Conservation (phyloP, 371 early-diverging fungal genomes). For the Umbelopsis sp. region DNA sequence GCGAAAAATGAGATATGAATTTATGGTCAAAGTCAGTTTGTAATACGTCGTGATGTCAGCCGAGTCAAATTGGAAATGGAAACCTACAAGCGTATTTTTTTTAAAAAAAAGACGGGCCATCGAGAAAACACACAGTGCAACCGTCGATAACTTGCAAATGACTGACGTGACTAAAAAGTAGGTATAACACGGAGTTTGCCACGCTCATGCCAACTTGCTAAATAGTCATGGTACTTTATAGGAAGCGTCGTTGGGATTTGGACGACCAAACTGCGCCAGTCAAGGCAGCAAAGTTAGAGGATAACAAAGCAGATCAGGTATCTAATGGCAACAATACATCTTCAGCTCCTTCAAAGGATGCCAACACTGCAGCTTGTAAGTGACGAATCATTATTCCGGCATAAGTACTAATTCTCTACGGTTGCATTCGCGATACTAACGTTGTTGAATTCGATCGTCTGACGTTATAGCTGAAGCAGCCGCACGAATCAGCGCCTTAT, state of each 20-base stretch:
- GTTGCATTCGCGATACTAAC: too few relatives aligned
- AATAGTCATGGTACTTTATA: conserved; percentile 16
- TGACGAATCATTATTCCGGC: background rate
- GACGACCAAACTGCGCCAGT: conserved; percentile 37
- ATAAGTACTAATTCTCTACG: too few relatives aligned
- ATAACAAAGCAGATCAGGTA: conserved; percentile 26
- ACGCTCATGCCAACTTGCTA: background rate
- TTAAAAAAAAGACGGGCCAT: background rate
- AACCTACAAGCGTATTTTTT: background rate
- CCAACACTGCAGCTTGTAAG: conserved; percentile 44
- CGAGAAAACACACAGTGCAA: background rate
- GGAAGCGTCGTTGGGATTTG: conserved; percentile 56
- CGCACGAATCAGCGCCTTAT: conserved; percentile 62
- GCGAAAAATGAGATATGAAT: too few relatives aligned
- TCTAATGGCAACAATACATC: conserved; percentile 16
- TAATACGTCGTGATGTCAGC: background rate
- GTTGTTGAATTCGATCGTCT: too few relatives aligned
- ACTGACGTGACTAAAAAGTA: background rate
- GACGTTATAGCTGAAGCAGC: conserved; percentile 46
- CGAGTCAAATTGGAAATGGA: background rate
- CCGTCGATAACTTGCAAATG: background rate
- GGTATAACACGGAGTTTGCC: background rate
- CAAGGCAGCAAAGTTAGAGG: conserved; percentile 28
- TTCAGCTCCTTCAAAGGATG: conserved; percentile 22
- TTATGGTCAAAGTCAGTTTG: too few relatives aligned